Conservation (phyloP, 306 rosid species). For the Trifolium subterraneum region DNA sequence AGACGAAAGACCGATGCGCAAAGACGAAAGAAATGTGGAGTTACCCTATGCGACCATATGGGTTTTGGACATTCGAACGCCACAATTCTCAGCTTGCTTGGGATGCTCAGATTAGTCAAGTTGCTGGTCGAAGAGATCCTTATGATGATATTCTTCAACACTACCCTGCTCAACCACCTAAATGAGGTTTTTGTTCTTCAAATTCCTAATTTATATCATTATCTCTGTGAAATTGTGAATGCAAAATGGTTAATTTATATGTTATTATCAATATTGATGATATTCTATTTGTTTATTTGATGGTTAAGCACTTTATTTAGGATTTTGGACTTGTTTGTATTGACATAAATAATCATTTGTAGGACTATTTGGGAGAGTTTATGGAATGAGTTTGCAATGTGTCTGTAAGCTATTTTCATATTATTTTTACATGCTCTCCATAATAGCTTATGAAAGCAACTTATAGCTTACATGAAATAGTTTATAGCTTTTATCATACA, state of each 20-base stretch:
- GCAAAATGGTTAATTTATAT: too few species aligned
- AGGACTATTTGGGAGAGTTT: too few species aligned
- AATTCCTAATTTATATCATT: neutral
- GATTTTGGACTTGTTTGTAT: too few species aligned
- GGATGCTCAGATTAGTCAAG: slow-evolving; percentile 96
- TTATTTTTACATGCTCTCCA: too few species aligned
- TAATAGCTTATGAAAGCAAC: too few species aligned
- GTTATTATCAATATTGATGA: neutral
- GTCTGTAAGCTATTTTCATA: too few species aligned
- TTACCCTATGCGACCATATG: slow-evolving; percentile 82
- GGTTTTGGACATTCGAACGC: slow-evolving; percentile 97
- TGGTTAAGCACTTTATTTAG: too few species aligned
- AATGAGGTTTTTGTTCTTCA: slow-evolving; percentile 46
- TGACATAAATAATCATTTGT: too few species aligned
- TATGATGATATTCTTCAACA: slow-evolving; percentile 82
- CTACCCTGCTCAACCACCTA: slow-evolving; percentile 41
- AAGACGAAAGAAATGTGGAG: slow-evolving; percentile 97
- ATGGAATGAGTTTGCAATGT: too few species aligned
- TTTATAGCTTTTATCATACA: too few species aligned
- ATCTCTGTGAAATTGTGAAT: neutral
- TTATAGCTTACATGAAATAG: too few species aligned
- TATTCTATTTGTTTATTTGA: neutral
- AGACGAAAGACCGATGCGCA: slow-evolving; percentile 52
- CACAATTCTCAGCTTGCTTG: slow-evolving; percentile 86
- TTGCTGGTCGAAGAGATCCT: slow-evolving; percentile 84